Conservation (phyloP, 257 asterid genomes). For the Lycium ferocissimum region DNA sequence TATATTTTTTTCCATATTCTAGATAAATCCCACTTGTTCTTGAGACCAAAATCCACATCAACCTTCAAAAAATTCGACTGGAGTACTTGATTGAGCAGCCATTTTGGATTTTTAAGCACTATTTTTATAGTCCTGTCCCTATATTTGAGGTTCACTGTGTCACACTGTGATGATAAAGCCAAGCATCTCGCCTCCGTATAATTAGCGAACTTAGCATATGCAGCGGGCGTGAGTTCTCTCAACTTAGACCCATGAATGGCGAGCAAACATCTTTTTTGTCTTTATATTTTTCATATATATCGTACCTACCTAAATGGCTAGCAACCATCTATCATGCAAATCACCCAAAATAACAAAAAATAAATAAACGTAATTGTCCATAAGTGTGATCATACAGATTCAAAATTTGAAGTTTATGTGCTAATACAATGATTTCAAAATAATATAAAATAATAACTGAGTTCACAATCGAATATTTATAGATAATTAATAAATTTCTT, state of each 20-base stretch:
- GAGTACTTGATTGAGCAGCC: conserved; percentile 26
- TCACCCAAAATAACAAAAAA: background rate
- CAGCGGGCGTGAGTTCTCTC: background rate
- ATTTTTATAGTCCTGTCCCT: conserved; percentile 14
- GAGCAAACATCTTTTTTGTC: conserved; percentile 15
- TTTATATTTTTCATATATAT: background rate
- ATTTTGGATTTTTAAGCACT: conserved; percentile 25
- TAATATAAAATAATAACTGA: background rate
- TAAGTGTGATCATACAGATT: background rate
- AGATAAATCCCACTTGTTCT: conserved; percentile 22
- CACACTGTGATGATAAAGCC: conserved; percentile 19
- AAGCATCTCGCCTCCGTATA: background rate
- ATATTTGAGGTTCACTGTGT: background rate
- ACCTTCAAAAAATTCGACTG: background rate
- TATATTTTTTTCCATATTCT: background rate
- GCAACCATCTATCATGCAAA: conserved; percentile 10
- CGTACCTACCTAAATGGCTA: background rate
- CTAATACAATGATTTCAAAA: background rate
- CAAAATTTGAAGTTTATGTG: too few species aligned
- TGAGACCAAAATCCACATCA: background rate
- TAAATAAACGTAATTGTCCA: background rate
- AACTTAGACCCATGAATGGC: conserved; percentile 18
- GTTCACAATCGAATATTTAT: background rate
- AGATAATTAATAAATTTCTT: too few species aligned
- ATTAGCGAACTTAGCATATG: background rate